Evolutionary conservation across 1,284 basidiomycete genomes (phyloP), one percentile per base, ranked within the genome.

Genomic region (Stereum hirsutum): DNA sequence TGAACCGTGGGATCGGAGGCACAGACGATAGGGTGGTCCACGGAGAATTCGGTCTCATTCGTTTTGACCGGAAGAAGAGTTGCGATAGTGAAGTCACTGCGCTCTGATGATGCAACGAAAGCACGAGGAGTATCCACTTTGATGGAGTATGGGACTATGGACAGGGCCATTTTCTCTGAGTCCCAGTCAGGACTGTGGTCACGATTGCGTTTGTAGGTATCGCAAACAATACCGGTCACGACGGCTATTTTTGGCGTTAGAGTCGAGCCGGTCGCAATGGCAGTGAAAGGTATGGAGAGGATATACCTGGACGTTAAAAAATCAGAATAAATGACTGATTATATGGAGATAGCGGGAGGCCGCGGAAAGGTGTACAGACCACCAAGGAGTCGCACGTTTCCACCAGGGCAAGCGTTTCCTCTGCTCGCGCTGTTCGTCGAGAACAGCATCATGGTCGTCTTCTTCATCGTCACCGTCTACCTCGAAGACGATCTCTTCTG

Each of bases 1-100:
- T 80, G 78, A 0, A 90, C 83, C 4, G 70, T 68, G 0, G 85
- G 81, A 55, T 89, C 85, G 20, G 74, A 66, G 20, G 79, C 74
- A 55, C 89, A 93, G 19, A 54, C 53, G 40, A 61, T 62, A 40
- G 56, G 49, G 23, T 50, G 36, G 8, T 37, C 33, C 14, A 33
- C 15, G 3, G 12, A 7, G 14, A 14, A 26, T 17, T 25, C 21
- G 24, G 36, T 38, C 5, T 23, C 41, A 12, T 35, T 26, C n/a
- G 14, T 24, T 19, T 34, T 26, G 31, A 19, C 17, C 8, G 25
- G 17, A 21, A 41, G 27, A 19, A 31, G 39, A 11, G 10, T 21
- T 10, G 19, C 21, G 27, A 10, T 32, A 10, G 26, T 15, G 25
- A 31, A 38, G 20, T 10, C 36, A 17, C 11, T 14, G 33, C 25